Percentiles rank a stretch among this genome's conserved stretches.
phyloP scores from a whole-genome alignment of 306 rosid genomes.

The Dalbergia cultrata region DNA sequence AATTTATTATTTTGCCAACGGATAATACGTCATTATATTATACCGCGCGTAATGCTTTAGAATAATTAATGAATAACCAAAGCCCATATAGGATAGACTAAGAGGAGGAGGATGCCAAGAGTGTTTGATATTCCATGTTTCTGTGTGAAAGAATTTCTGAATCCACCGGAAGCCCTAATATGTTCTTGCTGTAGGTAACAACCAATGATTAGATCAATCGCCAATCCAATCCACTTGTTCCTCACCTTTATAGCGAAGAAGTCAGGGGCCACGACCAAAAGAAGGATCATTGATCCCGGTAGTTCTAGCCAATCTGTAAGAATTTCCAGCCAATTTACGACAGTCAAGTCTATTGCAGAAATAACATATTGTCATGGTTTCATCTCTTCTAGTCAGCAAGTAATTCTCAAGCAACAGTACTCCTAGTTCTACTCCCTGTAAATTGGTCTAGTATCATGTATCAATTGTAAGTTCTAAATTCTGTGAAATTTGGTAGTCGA shows the following conservation, averaged over 20 bases:
- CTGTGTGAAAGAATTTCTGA: slow-evolving; percentile 86
- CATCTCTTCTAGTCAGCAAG: background rate
- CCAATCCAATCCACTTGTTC: slow-evolving; percentile 64
- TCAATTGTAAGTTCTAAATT: background rate
- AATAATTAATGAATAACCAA: slow-evolving; percentile 60
- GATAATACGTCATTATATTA: background rate
- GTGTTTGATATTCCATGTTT: slow-evolving; percentile 88
- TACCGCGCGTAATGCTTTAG: slow-evolving; percentile 32
- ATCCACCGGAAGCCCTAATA: slow-evolving; percentile 88
- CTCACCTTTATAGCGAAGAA: slow-evolving; percentile 68
- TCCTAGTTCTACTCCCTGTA: background rate
- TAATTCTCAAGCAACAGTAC: background rate
- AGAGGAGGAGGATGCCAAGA: slow-evolving; percentile 73
- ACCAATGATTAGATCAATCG: slow-evolving; percentile 74
- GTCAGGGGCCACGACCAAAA: slow-evolving; percentile 78
- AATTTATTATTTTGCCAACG: slow-evolving; percentile 24
- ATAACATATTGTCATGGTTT: background rate
- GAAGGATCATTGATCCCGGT: slow-evolving; percentile 87
- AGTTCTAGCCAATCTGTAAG: slow-evolving; percentile 82
- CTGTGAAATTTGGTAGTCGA: background rate
- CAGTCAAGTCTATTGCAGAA: background rate
- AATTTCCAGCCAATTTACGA: background rate
- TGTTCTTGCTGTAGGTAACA: slow-evolving; percentile 92
- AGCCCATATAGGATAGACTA: slow-evolving; percentile 78
- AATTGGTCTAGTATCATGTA: background rate